These are phyloP conservation scores for Cardamine occulta DNA, from an alignment of 345 rosid species.

Conservation along the genomic window DNA sequence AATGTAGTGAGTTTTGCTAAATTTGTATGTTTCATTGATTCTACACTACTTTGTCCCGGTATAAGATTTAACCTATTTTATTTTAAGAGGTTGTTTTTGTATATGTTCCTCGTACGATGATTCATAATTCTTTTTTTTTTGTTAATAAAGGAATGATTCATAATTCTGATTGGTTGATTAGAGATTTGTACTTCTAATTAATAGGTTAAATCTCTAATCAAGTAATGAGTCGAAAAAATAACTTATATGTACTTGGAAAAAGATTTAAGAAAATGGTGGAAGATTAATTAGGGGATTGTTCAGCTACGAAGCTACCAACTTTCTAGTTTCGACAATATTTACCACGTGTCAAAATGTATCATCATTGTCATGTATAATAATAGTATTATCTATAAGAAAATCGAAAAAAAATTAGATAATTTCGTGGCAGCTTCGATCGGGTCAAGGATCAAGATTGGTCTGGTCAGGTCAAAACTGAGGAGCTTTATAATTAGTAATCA, in stretches of 20 bases:
- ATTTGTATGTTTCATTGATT: too few relatives aligned
- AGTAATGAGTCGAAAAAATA: neutral
- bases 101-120: neutral
- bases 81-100: too few relatives aligned
- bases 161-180: too few relatives aligned
- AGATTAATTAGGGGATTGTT: neutral
- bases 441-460: conserved; percentile 15
- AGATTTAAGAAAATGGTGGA: neutral
- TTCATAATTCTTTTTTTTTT: too few relatives aligned
- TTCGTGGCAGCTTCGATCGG: conserved; percentile 26
- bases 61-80: too few relatives aligned
- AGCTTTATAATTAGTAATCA: conserved; percentile 5
- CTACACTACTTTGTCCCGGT: too few relatives aligned
- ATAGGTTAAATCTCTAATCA: neutral
- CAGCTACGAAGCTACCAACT: conserved; percentile 43
- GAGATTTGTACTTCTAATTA: too few relatives aligned
- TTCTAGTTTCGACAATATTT: conserved; percentile 30
- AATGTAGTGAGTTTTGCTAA: too few relatives aligned
- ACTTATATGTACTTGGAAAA: too few relatives aligned
- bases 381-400: neutral
- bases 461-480: conserved; percentile 32
- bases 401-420: neutral
- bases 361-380: conserved; percentile 9
- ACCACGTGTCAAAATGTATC: conserved; percentile 30
- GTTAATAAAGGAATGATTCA: too few relatives aligned